These are phyloP conservation scores for Cladophialophora carrionii DNA, from an alignment of 2,329 filamentous ascomycete genomes.

Conservation along the genomic window DNA sequence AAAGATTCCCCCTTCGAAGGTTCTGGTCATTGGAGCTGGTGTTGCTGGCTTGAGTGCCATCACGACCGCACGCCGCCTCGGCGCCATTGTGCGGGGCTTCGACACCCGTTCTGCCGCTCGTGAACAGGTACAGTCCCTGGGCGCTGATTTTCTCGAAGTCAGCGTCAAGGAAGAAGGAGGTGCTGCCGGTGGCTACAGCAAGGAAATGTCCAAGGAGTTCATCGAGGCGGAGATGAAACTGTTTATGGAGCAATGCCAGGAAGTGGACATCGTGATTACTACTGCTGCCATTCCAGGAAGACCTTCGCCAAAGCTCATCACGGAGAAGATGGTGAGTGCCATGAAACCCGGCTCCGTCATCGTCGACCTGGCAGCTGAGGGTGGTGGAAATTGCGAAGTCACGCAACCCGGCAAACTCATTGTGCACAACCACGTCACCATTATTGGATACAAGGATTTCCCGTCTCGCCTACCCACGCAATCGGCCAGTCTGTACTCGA, in stretches of 20 bases:
- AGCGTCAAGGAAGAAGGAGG: slow-evolving; percentile 81
- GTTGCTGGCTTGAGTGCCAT: slow-evolving; percentile 89
- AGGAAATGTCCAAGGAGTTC: slow-evolving; percentile 93
- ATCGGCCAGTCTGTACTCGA: slow-evolving; percentile 86
- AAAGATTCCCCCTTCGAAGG: slow-evolving; percentile 87
- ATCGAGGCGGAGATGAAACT: slow-evolving; percentile 92
- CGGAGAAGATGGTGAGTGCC: slow-evolving; percentile 74
- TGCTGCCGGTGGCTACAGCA: slow-evolving; percentile 83
- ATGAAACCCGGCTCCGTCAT: slow-evolving; percentile 91
- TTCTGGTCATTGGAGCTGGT: slow-evolving; percentile 85
- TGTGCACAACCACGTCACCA: slow-evolving; percentile 75
- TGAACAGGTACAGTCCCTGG: slow-evolving; percentile 87
- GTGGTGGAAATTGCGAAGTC: slow-evolving; percentile 83
- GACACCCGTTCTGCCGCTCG: slow-evolving; percentile 86
- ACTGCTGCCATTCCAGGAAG: slow-evolving; percentile 88
- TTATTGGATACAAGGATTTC: slow-evolving; percentile 90
- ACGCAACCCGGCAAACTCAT: slow-evolving; percentile 73
- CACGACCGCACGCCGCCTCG: slow-evolving; percentile 80
- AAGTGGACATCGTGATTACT: slow-evolving; percentile 91
- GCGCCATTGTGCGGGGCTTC: slow-evolving; percentile 86
- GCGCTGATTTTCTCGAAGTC: slow-evolving; percentile 87
- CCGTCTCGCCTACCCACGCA: slow-evolving; percentile 85
- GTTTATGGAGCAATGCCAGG: slow-evolving; percentile 81
- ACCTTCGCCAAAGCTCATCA: slow-evolving; percentile 81
- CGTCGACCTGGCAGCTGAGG: slow-evolving; percentile 85